Percentiles rank a stretch among this genome's conserved stretches.
Conservation (phyloP, 306 rosid species). For the Cicer bijugum region DNA sequence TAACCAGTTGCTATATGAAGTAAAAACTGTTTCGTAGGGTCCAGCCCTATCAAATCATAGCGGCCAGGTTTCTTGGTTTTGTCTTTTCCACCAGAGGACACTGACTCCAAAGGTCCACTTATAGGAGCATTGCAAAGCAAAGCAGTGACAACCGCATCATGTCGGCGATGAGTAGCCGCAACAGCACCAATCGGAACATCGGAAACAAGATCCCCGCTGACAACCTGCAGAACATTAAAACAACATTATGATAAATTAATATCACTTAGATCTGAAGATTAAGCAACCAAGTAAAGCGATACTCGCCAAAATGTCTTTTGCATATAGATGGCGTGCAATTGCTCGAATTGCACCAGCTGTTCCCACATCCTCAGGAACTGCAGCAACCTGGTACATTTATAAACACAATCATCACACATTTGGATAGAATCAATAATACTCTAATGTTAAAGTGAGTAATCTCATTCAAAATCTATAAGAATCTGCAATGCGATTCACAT, state of each 20-base stretch:
- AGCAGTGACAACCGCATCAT: constrained; percentile 90
- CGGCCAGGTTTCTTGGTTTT: constrained; percentile 81
- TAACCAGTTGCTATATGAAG: constrained; percentile 88
- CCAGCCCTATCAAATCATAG: constrained; percentile 88
- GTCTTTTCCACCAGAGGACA: constrained; percentile 89
- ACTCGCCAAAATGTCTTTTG: constrained; percentile 83
- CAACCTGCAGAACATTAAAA: constrained; percentile 70
- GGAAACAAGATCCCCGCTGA: constrained; percentile 96
- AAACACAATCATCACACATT: constrained; percentile 28
- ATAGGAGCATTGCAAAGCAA: constrained; percentile 93
- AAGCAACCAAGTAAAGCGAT: constrained; percentile 8
- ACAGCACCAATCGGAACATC: constrained; percentile 94
- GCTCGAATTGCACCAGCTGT: constrained; percentile 97
- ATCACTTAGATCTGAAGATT: constrained; percentile 23
- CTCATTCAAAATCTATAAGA: not conserved
- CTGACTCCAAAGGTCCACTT: constrained; percentile 82
- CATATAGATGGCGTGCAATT: constrained; percentile 75
- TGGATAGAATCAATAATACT: constrained; percentile 33
- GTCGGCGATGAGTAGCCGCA: constrained; percentile 95
- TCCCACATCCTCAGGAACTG: constrained; percentile 96
- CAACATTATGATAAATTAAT: constrained; percentile 34
- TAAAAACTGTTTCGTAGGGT: constrained; percentile 81
- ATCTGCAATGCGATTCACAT: not conserved
- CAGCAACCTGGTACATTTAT: constrained; percentile 74
- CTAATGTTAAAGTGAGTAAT: not conserved